Evolutionary conservation across 345 rosid species (phyloP).

Genomic region (Populus pruinosa): DNA sequence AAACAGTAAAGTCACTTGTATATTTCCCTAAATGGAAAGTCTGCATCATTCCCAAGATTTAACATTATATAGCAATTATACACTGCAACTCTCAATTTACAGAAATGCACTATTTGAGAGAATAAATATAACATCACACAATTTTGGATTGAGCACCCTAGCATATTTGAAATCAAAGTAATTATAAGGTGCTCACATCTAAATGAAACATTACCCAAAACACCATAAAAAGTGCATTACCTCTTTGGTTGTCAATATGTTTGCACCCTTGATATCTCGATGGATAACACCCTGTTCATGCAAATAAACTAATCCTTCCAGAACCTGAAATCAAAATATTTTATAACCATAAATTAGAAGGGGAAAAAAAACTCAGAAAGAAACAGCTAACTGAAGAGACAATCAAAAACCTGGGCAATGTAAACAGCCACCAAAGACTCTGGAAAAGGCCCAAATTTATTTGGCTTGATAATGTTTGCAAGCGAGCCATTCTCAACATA

Average conservation of each 20-base stretch:
- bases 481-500: conserved; percentile 99
- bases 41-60: neutral
- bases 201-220: neutral
- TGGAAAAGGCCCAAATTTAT: conserved; percentile 97
- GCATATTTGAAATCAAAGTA: neutral
- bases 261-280: conserved; percentile 99
- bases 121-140: neutral
- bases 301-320: conserved; percentile 94
- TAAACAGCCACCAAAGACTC: conserved; percentile 94
- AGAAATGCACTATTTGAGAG: neutral
- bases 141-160: neutral
- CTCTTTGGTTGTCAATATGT: conserved; percentile 98
- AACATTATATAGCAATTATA: neutral
- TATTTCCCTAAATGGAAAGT: neutral
- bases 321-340: conserved; percentile 50
- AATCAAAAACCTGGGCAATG: conserved; percentile 85
- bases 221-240: conserved; percentile 28
- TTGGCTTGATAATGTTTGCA: conserved; percentile 97
- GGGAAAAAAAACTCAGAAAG: neutral
- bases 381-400: conserved; percentile 14
- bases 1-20: neutral
- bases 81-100: neutral
- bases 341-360: conserved; percentile 17
- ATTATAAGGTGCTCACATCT: neutral
- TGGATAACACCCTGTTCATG: conserved; percentile 99